Percentiles rank a stretch among this genome's conserved stretches.
These are phyloP conservation scores for Ustilago curta DNA, from an alignment of 1,284 basidiomycete species.

Conservation along the genomic window DNA sequence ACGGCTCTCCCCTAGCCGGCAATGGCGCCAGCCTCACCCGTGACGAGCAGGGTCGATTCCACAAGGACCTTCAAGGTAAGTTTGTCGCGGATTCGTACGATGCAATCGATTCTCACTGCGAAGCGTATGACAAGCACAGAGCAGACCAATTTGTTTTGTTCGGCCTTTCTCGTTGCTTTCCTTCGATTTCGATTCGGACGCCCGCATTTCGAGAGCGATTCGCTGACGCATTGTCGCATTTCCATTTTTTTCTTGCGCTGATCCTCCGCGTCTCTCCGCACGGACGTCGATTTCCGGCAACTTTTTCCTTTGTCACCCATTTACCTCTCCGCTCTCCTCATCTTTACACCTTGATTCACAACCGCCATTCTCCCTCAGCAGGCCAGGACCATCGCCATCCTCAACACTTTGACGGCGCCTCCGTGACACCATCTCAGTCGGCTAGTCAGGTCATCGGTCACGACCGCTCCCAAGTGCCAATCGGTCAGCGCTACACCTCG, in stretches of 20 bases:
- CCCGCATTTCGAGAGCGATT: neutral
- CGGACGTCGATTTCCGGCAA: constrained; percentile 5
- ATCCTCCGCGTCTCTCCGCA: constrained; percentile 3
- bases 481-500: constrained; percentile 50
- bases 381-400: constrained; percentile 30
- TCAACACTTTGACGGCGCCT: constrained; percentile 62
- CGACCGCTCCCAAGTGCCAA: constrained; percentile 39
- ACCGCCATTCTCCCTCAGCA: neutral
- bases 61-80: constrained; percentile 49
- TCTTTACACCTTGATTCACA: neutral
- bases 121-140: neutral
- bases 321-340: neutral
- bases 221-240: constrained; percentile 9
- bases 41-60: constrained; percentile 47
- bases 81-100: constrained; percentile 2
- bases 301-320: constrained; percentile 2
- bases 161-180: neutral
- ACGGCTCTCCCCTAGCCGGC: constrained; percentile 28
- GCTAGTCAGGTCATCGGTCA: constrained; percentile 67
- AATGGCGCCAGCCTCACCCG: constrained; percentile 39
- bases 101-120: neutral
- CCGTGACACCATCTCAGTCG: constrained; percentile 69
- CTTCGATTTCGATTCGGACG: neutral
- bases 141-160: neutral
- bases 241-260: neutral